Evolutionary conservation across 345 rosid species (phyloP).

Genomic region (Syzygium aromaticum): DNA sequence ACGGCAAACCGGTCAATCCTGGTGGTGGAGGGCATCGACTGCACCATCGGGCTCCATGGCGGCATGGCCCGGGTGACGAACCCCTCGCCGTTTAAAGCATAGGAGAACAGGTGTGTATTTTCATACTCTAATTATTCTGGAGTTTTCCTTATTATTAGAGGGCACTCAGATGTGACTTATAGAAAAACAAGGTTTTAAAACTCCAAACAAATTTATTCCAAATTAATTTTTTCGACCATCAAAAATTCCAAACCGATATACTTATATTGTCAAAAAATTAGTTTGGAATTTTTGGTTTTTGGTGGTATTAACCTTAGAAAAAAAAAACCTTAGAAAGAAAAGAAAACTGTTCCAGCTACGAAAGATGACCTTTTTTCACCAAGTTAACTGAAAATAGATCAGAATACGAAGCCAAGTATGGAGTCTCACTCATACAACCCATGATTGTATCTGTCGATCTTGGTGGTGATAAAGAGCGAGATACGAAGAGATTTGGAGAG

Average conservation of each 20-base stretch:
- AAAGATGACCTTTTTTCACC: not conserved
- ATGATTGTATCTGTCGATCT: not conserved
- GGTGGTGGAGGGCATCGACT: constrained; percentile 63
- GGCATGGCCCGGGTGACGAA: constrained; percentile 10
- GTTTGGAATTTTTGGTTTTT: no score
- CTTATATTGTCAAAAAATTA: no score
- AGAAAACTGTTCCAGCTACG: not conserved
- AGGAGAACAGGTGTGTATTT: constrained; percentile 4
- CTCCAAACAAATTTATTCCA: no score
- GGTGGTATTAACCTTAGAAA: no score
- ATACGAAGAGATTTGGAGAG: not conserved
- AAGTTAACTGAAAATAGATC: not conserved
- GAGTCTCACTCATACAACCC: not conserved
- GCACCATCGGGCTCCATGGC: constrained; percentile 36
- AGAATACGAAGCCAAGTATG: not conserved
- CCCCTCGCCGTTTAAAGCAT: not conserved
- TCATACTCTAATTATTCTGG: not conserved
- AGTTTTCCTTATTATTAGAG: not conserved
- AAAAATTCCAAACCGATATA: no score
- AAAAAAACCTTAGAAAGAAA: not conserved
- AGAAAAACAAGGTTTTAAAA: no score
- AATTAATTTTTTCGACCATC: no score
- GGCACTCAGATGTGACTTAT: no score
- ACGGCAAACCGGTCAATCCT: constrained; percentile 64
- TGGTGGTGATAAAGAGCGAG: not conserved